phyloP scores from a whole-genome alignment of 1,284 basidiomycete genomes.

The Fomitopsis schrenkii region DNA sequence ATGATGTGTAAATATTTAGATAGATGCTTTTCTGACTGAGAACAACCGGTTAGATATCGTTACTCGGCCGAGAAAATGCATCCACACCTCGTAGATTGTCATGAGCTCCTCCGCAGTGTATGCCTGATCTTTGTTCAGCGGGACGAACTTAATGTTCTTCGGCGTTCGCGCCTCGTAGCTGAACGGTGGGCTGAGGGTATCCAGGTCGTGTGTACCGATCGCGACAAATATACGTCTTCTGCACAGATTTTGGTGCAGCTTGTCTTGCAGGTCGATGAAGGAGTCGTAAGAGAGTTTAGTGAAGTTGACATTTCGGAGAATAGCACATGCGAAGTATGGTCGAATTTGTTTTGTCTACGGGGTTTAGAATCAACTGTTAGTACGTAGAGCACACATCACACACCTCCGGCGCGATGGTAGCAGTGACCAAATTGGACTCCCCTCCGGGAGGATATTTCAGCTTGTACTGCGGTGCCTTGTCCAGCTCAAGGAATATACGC shows the following conservation, averaged over 20 bases:
- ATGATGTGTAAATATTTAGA: slow-evolving; percentile 90
- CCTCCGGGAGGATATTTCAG: slow-evolving; percentile 67
- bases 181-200: slow-evolving; percentile 86
- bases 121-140: slow-evolving; percentile 73
- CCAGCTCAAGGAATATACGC: slow-evolving; percentile 79
- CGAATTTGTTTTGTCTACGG: slow-evolving; percentile 76
- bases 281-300: slow-evolving; percentile 89
- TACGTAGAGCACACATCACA: slow-evolving; percentile 18
- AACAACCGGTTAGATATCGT: background rate
- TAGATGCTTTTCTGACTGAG: slow-evolving; percentile 90
- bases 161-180: slow-evolving; percentile 90
- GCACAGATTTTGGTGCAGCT: slow-evolving; percentile 96
- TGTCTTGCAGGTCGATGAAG: slow-evolving; percentile 98
- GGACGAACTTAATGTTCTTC: slow-evolving; percentile 86
- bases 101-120: slow-evolving; percentile 85
- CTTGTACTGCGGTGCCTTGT: slow-evolving; percentile 69
- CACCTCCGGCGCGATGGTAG: slow-evolving; percentile 70
- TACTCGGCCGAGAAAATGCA: background rate
- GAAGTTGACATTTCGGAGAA: slow-evolving; percentile 89
- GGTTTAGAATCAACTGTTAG: background rate
- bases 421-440: slow-evolving; percentile 61
- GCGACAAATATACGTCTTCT: slow-evolving; percentile 89
- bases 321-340: slow-evolving; percentile 88
- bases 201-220: slow-evolving; percentile 97
- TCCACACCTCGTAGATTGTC: slow-evolving; percentile 81